Evolutionary conservation across 805 yeast species (phyloP), one percentile per base, ranked within the genome.

Genomic region (Saturnispora serradocipensis): DNA sequence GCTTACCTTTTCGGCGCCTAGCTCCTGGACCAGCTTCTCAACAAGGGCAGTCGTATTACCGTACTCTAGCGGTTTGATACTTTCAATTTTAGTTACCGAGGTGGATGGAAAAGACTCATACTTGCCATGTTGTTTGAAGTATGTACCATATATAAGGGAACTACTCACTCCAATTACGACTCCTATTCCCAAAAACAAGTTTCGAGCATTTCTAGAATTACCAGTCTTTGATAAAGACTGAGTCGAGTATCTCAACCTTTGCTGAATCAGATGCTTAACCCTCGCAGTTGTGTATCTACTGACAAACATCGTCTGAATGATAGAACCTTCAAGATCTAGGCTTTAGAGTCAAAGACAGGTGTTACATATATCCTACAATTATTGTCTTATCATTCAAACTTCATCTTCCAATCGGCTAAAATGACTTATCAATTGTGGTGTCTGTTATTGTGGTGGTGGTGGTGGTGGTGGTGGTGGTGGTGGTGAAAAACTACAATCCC

Each of bases 1-100:
- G 3, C 76, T 64, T 15, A 80, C 72, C 55, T 78, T 74, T 1
- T 73, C 78, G 1, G 56, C 55, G 1, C 90, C 88, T 3, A 88
- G 73, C 10, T 80, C 59, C 5, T 60, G 58, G 7, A 62, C 59
- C 52, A 88, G 74, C 59, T 78, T 78, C 1, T 59, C 64, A 27
- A 83, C 55, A 38, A 79, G 74, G 18, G 75, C 77, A 2, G 63
- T 59, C 6, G 69, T 65, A 13, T 72, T 56, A 2, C 85, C 93
- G 60, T 87, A 87, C 4, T 52, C 56, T 0, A 87, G 84, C 0
- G 79, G 61, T 1, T 60, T 49, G 8, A 81, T 56, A 22, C 71
- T 73, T 0, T 57, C 54, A 15, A 83, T 65, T 32, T 74, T 72
- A 0, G 84, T 74, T 3, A 79, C 76, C 0, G 86, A 79, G 3